Evolutionary conservation across 2,329 filamentous ascomycete species (phyloP), one percentile per base, ranked within the genome.

Genomic region (Aureobasidium sp.): DNA sequence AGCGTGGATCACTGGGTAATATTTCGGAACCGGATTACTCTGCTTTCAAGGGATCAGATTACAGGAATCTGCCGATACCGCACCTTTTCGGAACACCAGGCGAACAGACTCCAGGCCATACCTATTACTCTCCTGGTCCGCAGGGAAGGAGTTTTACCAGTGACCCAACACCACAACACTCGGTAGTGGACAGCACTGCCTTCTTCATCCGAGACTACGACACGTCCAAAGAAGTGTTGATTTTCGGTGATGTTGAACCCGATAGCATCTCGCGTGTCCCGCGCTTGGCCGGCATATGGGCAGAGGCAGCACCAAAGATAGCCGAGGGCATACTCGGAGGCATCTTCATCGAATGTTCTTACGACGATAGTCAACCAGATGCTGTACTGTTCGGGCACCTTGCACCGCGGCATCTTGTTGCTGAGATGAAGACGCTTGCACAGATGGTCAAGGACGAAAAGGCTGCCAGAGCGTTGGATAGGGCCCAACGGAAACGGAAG

Each of bases 331-430:
- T 81, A 4, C 79, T 99, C 0, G 82, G 80, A 0, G 93, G 87
- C 11, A 88, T 99, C 13, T 93, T 97, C 69, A 95, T 99, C 67
- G 94, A 99, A 77, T 97, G 93, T 73, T 95, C 90, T 63, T 99
- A 93, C 72, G 88, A 90, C 63, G 87, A 96, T 71, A 83, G 83
- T 8, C 87, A 91, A 67, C 80, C 84, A 23, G 86, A 94, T 62
- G 85, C 88, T 53, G 83, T 86, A 0, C 79, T 99, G 0, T 99
- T 91, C 65, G 94, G 94, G 0, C 94, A 99, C 67, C 78, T 99
- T 15, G 89, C 90, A 38, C 94, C 94, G 0, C 80, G 85, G 0
- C 94, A 90, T 70, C 75, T 99, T 13, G 84, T 93, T 25, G 83
- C 88, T 47, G 94, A 99, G 73, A 78, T 99, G 61, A 78, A 79